Evolutionary conservation across 176 grass and related monocot genomes (phyloP), one percentile per base, ranked within the genome.

Genomic region (Hsuehochloa calcarea): DNA sequence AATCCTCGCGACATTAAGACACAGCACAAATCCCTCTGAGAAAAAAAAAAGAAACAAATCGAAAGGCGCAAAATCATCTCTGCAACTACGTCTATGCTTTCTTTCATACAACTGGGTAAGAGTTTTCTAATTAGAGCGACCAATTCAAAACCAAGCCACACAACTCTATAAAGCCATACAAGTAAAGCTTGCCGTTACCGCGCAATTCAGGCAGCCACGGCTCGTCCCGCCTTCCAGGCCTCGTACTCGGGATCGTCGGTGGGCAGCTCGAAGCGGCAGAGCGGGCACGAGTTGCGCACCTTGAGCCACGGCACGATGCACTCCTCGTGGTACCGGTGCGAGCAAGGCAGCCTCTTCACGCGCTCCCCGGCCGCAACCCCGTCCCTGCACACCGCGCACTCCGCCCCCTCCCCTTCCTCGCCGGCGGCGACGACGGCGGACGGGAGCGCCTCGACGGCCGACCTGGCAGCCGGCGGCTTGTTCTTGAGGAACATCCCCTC

Each of bases 251-350:
- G 85, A 70, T 98, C 93, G 41, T 98, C 96, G 1, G 96, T 98
- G 0, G 87, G 93, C 59, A 98, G 85, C 83, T 98, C 96, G 61
- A 92, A 93, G 14, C 96, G 91, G 88, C 96, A 98, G 13, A 98
- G 90, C 8, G 96, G 96, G 86, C 96, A 98, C 26, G 96, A 93
- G 82, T 98, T 98, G 76, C 90, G 89, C 77, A 95, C 90, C 58
- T 88, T 80, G 27, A 98, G 89, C 96, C 96, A 98, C 5, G 89
- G 93, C 11, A 95, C 37, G 84, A 98, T 95, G 88, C 96, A 98
- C 5, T 93, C 93, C 77, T 92, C 87, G 77, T 98, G 96, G 75
- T 95, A 98, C 26, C 84, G 45, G 80, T 98, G 96, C 59, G 68
- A 86, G 86, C 96, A 98, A 3, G 96, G 93, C 81, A 98, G 80